Evolutionary conservation across 257 asterid species (phyloP).

Genomic region (Nicotiana benthamiana): DNA sequence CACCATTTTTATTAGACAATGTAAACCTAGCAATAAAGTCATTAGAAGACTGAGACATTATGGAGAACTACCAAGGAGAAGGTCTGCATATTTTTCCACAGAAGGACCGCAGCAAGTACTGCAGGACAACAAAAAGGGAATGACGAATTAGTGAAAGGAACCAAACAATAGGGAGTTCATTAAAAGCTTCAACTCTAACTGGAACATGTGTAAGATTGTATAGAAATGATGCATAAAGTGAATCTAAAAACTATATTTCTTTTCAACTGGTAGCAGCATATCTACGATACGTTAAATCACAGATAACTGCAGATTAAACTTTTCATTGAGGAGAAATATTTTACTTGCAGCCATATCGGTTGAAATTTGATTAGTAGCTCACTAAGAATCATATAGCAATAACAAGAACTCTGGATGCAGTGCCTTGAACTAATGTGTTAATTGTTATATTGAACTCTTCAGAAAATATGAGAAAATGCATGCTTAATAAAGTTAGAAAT

Average conservation of each 20-base stretch:
- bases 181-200: background rate
- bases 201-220: background rate
- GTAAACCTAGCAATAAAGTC: background rate
- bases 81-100: constrained; percentile 61
- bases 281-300: background rate
- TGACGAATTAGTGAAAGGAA: background rate
- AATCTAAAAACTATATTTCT: background rate
- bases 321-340: background rate
- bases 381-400: background rate
- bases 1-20: background rate
- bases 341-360: background rate
- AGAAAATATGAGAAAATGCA: background rate
- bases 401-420: background rate
- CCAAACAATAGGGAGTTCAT: background rate
- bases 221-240: background rate
- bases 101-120: constrained; percentile 57
- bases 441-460: background rate
- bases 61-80: constrained; percentile 54
- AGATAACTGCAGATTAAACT: background rate
- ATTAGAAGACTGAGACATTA: background rate
- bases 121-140: constrained; percentile 23
- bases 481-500: background rate
- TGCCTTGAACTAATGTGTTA: background rate
- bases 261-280: background rate
- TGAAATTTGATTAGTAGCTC: background rate